These are phyloP conservation scores for Chlorophyllum brunneum DNA, from an alignment of 768 basidiomycete genomes.

Conservation along the genomic window DNA sequence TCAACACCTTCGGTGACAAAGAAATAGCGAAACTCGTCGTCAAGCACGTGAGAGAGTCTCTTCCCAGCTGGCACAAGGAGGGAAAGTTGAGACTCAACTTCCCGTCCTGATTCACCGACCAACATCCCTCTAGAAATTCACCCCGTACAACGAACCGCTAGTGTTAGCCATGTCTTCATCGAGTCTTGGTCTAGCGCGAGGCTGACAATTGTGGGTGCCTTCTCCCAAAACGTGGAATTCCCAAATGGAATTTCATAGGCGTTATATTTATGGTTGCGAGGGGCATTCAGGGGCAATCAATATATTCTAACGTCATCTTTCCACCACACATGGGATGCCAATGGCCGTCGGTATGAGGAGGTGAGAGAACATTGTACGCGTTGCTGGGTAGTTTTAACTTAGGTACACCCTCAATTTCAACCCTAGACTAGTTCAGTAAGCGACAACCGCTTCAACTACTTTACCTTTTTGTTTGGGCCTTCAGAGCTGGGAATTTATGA, in stretches of 20 bases:
- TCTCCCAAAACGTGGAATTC: neutral
- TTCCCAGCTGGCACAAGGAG: neutral
- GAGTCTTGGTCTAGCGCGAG: too few species aligned
- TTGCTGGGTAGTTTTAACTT: neutral
- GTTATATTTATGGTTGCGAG: constrained; percentile 6
- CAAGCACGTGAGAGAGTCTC: constrained; percentile 4
- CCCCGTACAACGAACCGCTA: too few species aligned
- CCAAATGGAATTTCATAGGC: constrained; percentile 5
- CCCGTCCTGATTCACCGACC: neutral
- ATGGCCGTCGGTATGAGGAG: neutral
- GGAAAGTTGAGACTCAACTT: neutral
- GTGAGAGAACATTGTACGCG: neutral
- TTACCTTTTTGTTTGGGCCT: too few species aligned
- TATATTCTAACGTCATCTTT: neutral
- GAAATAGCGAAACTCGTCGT: constrained; percentile 17
- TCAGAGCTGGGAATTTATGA: too few species aligned
- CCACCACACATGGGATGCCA: neutral
- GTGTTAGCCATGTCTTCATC: too few species aligned
- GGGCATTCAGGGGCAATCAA: constrained; percentile 11
- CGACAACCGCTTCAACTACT: too few species aligned
- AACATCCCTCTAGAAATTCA: too few species aligned
- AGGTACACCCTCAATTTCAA: too few species aligned
- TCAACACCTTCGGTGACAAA: constrained; percentile 18
- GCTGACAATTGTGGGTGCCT: neutral
- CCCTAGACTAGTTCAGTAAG: too few species aligned